Conservation (phyloP, 352 stramenopile genomes). For the Blastocystis sp. region DNA sequence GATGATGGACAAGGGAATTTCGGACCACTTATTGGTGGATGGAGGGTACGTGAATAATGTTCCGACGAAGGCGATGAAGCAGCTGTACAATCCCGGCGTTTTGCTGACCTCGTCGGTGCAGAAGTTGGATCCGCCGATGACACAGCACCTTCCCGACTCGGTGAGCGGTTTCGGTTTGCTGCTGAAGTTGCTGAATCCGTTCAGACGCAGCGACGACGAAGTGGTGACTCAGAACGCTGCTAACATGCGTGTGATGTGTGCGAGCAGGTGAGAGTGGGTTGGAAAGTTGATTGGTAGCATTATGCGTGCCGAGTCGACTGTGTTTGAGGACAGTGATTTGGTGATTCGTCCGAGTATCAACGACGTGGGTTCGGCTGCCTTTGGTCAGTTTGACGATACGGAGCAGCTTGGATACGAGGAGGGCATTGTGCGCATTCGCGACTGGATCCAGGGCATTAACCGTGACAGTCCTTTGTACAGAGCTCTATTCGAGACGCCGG, state of each 20-base stretch:
- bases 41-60: conserved; percentile 84
- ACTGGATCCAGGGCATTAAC: conserved; percentile 19
- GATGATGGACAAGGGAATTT: conserved; percentile 50
- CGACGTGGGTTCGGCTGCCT: conserved; percentile 34
- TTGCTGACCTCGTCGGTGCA: conserved; percentile 41
- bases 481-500: conserved; percentile 8
- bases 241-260: conserved; percentile 44
- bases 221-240: conserved; percentile 1
- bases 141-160: conserved; percentile 4
- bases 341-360: conserved; percentile 53
- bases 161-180: not conserved
- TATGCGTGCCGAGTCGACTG: conserved; percentile 26
- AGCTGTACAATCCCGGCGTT: conserved; percentile 39
- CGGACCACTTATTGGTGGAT: conserved; percentile 69
- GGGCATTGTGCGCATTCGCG: conserved; percentile 21
- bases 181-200: conserved; percentile 27
- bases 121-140: conserved; percentile 41
- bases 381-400: conserved; percentile 46
- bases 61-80: conserved; percentile 64
- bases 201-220: not conserved
- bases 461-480: conserved; percentile 12
- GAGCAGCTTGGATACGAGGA: conserved; percentile 38
- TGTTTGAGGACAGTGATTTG: conserved; percentile 45
- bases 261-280: not conserved
- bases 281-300: not conserved